A percentile compares a stretch with the other conserved stretches of the same genome.
Evolutionary conservation across 2,329 filamentous ascomycete species (phyloP).

Genomic region (Aspergillus glaucus): DNA sequence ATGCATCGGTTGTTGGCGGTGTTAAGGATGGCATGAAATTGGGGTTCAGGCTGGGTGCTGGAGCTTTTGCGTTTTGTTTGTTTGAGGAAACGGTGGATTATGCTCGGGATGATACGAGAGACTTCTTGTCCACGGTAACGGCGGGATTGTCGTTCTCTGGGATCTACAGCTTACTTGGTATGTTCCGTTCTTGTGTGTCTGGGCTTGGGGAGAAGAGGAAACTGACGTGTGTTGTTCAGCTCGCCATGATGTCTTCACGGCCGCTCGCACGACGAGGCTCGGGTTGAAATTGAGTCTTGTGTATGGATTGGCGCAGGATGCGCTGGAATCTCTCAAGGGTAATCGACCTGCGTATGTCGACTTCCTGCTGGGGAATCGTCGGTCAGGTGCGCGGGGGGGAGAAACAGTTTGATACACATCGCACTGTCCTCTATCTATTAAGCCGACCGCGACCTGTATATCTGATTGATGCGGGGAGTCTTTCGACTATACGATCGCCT

Average conservation of each 20-base stretch:
- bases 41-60: conserved; percentile 62
- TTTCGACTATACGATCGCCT: no score
- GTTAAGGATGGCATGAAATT: conserved; percentile 72
- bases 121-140: conserved; percentile 73
- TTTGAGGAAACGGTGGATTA: conserved; percentile 82
- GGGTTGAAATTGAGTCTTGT: conserved; percentile 71
- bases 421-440: not conserved
- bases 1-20: conserved; percentile 71
- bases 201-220: not conserved
- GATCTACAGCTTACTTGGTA: conserved; percentile 79
- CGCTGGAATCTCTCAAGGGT: conserved; percentile 61
- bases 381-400: conserved; percentile 15
- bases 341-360: conserved; percentile 70
- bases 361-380: conserved; percentile 49
- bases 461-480: no score
- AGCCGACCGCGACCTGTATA: no score
- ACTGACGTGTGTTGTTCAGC: conserved; percentile 45
- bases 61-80: conserved; percentile 69
- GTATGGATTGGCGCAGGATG: conserved; percentile 78
- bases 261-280: conserved; percentile 70
- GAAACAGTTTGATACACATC: conserved; percentile 8
- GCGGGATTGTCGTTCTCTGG: conserved; percentile 81
- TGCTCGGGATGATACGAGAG: conserved; percentile 52
- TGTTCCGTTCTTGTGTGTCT: conserved; percentile 27
- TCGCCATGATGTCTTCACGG: conserved; percentile 69